These are phyloP conservation scores for Arxiozyma bovina DNA, from an alignment of 1,139 yeast species.

Conservation along the genomic window DNA sequence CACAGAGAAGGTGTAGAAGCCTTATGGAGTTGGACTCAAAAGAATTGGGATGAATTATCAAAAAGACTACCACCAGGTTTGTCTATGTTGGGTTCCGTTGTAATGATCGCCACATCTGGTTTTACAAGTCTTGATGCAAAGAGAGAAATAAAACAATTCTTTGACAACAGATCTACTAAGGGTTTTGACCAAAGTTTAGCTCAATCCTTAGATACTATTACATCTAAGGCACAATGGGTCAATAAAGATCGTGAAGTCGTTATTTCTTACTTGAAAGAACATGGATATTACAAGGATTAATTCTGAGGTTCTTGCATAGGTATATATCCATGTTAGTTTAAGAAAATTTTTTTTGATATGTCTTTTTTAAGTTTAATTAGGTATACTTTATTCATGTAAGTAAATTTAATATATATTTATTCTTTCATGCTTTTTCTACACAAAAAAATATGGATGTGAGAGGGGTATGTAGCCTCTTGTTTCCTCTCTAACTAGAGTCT, in stretches of 20 bases:
- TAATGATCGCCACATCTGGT: slow-evolving; percentile 51
- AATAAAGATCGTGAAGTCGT: slow-evolving; percentile 52
- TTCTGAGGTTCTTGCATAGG: not conserved
- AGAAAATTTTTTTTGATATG: too few relatives aligned
- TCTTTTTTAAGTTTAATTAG: too few relatives aligned
- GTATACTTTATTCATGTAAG: not conserved
- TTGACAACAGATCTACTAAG: slow-evolving; percentile 50
- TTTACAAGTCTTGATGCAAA: slow-evolving; percentile 56
- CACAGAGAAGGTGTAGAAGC: slow-evolving; percentile 53
- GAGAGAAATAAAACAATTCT: slow-evolving; percentile 50
- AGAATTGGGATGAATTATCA: slow-evolving; percentile 62
- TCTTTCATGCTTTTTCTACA: not conserved
- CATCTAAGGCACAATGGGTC: slow-evolving; percentile 57
- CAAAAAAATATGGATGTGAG: too few relatives aligned
- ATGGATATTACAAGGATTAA: slow-evolving; percentile 33
- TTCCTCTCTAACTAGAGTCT: not conserved
- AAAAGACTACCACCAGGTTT: slow-evolving; percentile 73
- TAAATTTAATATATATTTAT: too few relatives aligned
- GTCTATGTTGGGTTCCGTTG: slow-evolving; percentile 68
- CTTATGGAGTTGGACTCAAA: slow-evolving; percentile 68
- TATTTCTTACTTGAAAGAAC: slow-evolving; percentile 42
- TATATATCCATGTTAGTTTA: not conserved
- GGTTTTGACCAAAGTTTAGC: slow-evolving; percentile 70
- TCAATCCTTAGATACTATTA: slow-evolving; percentile 59
- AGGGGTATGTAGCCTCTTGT: too few relatives aligned